Conservation (phyloP, 2,329 filamentous ascomycete genomes). For the Pseudogymnoascus sp. region DNA sequence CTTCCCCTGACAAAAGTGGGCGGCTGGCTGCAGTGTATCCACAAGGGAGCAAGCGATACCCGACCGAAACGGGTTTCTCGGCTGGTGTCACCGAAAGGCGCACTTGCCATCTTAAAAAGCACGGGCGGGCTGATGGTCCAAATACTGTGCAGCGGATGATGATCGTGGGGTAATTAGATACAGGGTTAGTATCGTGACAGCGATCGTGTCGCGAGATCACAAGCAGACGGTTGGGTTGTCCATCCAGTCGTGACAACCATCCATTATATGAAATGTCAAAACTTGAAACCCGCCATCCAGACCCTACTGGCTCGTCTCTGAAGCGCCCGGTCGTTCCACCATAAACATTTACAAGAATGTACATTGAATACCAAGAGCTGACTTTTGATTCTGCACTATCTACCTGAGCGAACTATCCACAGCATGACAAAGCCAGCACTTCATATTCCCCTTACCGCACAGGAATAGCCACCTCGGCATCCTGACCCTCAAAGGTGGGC, state of each 20-base stretch:
- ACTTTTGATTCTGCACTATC: neutral
- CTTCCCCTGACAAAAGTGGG: neutral
- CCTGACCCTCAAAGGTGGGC: constrained; percentile 77
- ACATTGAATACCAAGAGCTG: neutral
- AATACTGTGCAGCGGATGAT: neutral
- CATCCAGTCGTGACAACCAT: neutral
- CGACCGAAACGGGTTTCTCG: neutral
- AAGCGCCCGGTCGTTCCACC: neutral
- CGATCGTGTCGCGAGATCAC: neutral
- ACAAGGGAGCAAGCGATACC: constrained; percentile 5
- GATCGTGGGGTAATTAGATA: neutral
- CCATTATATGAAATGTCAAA: neutral
- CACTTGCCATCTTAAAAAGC: neutral
- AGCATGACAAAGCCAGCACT: neutral
- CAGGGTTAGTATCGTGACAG: neutral
- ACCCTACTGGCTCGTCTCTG: neutral
- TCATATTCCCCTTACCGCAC: neutral
- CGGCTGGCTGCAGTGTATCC: constrained; percentile 6
- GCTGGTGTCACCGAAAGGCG: constrained; percentile 3
- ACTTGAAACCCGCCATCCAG: neutral
- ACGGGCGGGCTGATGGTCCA: neutral
- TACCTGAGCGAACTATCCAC: neutral
- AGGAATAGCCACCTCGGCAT: constrained; percentile 34
- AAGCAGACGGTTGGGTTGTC: neutral
- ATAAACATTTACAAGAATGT: neutral